Evolutionary conservation across 768 basidiomycete genomes (phyloP).

Genomic region (Boletus pseudopeckii): DNA sequence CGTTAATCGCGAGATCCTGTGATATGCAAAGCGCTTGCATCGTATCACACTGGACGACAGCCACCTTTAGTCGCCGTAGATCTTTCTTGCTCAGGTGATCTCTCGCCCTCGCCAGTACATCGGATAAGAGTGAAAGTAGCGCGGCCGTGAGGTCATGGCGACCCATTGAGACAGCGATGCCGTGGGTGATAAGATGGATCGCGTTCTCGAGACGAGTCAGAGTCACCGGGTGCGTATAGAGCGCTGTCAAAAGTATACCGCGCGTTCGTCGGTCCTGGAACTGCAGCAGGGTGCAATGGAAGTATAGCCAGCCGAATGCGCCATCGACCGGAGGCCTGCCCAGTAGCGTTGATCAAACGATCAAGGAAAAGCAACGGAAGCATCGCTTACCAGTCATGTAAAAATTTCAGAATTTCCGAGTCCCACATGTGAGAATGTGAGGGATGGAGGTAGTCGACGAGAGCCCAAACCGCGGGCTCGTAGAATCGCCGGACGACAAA

Average conservation of each 20-base stretch:
- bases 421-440: constrained; percentile 41
- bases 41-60: constrained; percentile 34
- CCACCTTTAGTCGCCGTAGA: constrained; percentile 37
- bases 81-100: constrained; percentile 30
- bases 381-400: constrained; percentile 28
- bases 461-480: constrained; percentile 37
- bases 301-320: constrained; percentile 46
- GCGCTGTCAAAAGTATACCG: constrained; percentile 34
- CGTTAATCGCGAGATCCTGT: constrained; percentile 17
- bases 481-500: constrained; percentile 40
- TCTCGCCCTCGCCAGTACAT: constrained; percentile 33
- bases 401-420: constrained; percentile 15
- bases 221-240: constrained; percentile 27
- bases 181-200: constrained; percentile 38
- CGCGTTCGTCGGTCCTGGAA: constrained; percentile 24
- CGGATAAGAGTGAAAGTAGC: constrained; percentile 39
- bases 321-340: constrained; percentile 12
- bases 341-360: not conserved
- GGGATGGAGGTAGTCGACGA: constrained; percentile 47
- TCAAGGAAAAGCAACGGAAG: not conserved
- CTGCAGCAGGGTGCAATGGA: constrained; percentile 28
- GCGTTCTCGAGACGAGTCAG: constrained; percentile 35
- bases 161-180: constrained; percentile 23
- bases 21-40: constrained; percentile 37
- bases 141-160: constrained; percentile 24